Evolutionary conservation across 768 basidiomycete species (phyloP).

Genomic region (Rhodotorula toruloides): DNA sequence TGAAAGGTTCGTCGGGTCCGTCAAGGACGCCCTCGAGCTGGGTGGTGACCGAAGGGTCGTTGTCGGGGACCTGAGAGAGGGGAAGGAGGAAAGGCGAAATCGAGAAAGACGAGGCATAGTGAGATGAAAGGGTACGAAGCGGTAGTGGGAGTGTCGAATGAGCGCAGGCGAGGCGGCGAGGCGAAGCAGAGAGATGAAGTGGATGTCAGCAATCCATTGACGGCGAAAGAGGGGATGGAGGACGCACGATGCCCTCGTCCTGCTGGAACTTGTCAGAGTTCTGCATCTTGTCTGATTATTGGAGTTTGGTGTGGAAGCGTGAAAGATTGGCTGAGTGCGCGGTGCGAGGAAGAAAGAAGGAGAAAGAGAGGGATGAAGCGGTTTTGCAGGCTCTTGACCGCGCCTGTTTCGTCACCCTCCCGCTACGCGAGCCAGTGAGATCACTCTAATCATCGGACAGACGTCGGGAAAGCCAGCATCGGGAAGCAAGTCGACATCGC

Average conservation of each 20-base stretch:
- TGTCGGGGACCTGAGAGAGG: conserved; percentile 6
- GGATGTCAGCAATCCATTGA: too few species aligned
- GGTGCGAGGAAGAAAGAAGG: neutral
- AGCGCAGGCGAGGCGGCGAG: neutral
- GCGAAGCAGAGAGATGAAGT: neutral
- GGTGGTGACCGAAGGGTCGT: neutral
- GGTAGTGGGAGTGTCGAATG: neutral
- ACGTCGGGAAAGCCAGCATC: too few species aligned
- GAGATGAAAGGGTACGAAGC: neutral
- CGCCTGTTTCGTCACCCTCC: too few species aligned
- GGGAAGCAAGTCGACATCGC: too few species aligned
- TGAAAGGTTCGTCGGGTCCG: conserved; percentile 19
- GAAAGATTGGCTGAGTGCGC: neutral
- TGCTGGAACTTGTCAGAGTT: conserved; percentile 31
- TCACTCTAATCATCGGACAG: too few species aligned
- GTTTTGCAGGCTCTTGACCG: too few species aligned
- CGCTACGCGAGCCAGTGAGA: too few species aligned
- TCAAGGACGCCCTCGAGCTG: conserved; percentile 7
- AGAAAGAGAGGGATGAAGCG: too few species aligned
- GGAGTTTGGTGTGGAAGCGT: neutral
- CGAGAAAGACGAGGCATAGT: neutral
- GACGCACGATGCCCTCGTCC: conserved; percentile 30
- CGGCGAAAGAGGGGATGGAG: neutral
- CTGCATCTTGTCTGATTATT: conserved; percentile 5
- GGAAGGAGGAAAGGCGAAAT: neutral